Evolutionary conservation across 1,139 yeast genomes (phyloP).

Genomic region (Candida sojae): DNA sequence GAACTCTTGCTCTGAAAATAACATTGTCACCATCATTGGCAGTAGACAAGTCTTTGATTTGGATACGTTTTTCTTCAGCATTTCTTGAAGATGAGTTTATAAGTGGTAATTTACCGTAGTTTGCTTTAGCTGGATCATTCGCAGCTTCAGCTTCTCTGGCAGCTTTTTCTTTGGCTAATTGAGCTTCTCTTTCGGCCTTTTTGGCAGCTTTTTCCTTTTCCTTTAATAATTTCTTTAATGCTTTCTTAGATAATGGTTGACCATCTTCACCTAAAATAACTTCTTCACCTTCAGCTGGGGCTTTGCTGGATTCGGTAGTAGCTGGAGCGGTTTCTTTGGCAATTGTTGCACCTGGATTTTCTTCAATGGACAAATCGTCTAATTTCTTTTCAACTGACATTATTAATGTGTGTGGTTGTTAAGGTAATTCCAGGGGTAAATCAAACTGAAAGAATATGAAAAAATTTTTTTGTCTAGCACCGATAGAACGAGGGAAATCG

Average conservation of each 20-base stretch:
- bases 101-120: slow-evolving; percentile 88
- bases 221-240: slow-evolving; percentile 90
- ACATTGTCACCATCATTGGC: slow-evolving; percentile 78
- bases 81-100: slow-evolving; percentile 75
- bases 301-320: not conserved
- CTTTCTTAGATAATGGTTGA: slow-evolving; percentile 92
- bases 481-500: too few species aligned
- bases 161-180: slow-evolving; percentile 82
- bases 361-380: slow-evolving; percentile 15
- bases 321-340: slow-evolving; percentile 17
- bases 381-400: slow-evolving; percentile 16
- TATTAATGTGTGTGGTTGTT: slow-evolving; percentile 1
- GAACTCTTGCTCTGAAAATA: slow-evolving; percentile 90
- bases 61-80: slow-evolving; percentile 53
- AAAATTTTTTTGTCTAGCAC: slow-evolving; percentile 3
- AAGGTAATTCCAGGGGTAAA: too few species aligned
- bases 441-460: too few species aligned
- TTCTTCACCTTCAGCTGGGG: slow-evolving; percentile 17
- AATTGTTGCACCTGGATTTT: slow-evolving; percentile 13
- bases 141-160: slow-evolving; percentile 73
- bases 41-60: slow-evolving; percentile 56
- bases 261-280: slow-evolving; percentile 79
- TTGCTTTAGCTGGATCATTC: slow-evolving; percentile 79
- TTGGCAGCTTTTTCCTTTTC: slow-evolving; percentile 90
- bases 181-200: slow-evolving; percentile 91